These are phyloP conservation scores for Dendrobium nobile DNA, from an alignment of 106 monocot genomes.

Conservation along the genomic window DNA sequence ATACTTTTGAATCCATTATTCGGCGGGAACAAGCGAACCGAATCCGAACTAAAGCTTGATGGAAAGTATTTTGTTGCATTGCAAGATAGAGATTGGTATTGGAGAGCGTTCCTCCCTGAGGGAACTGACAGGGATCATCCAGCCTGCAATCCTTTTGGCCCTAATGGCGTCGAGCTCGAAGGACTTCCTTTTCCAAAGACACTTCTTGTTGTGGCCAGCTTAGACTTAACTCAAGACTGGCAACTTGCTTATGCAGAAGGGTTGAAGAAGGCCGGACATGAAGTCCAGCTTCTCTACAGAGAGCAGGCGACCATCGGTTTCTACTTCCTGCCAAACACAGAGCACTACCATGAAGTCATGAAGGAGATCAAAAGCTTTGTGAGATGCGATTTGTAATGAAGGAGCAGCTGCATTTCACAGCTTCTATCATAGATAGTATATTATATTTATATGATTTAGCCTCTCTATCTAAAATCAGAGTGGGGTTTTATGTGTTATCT, in stretches of 20 bases:
- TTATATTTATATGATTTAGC: not conserved
- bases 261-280: conserved; percentile 43
- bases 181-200: conserved; percentile 54
- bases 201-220: conserved; percentile 63
- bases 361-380: conserved; percentile 73
- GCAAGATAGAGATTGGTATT: conserved; percentile 90
- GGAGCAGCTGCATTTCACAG: not conserved
- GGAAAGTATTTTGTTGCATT: conserved; percentile 86
- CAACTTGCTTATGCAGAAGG: conserved; percentile 62
- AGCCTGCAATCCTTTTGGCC: conserved; percentile 78
- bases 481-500: not conserved
- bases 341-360: conserved; percentile 80
- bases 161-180: conserved; percentile 34
- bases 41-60: conserved; percentile 58
- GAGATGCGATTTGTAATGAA: conserved; percentile 18
- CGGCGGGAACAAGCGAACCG: conserved; percentile 51
- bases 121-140: conserved; percentile 73
- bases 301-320: conserved; percentile 81
- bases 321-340: conserved; percentile 81
- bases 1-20: conserved; percentile 87
- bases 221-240: conserved; percentile 65
- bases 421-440: not conserved
- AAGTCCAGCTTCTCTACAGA: conserved; percentile 55
- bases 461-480: not conserved
- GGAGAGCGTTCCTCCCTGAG: conserved; percentile 87